Conservation (phyloP, 176 grass and related monocot species). For the Tuctoria greenei region DNA sequence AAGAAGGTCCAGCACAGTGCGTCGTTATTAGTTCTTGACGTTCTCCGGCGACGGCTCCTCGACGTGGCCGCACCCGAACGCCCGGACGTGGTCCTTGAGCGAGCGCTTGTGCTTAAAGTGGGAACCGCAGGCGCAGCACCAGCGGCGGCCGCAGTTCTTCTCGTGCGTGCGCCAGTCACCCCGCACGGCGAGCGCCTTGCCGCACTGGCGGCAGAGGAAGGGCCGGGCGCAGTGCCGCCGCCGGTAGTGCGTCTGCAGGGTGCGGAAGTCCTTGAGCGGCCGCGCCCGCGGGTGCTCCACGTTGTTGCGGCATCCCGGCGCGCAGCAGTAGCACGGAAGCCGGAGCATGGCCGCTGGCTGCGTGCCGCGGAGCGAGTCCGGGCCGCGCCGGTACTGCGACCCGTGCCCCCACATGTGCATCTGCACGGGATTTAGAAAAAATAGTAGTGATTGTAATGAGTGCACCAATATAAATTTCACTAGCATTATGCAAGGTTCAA, state of each 20-base stretch:
- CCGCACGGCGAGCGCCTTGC: slow-evolving; percentile 70
- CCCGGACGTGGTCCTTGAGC: slow-evolving; percentile 68
- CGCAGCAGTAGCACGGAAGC: no score
- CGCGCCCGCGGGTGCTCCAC: slow-evolving; percentile 59
- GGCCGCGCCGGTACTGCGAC: no score
- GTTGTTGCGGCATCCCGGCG: not conserved
- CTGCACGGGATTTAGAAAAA: no score
- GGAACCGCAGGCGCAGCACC: slow-evolving; percentile 60
- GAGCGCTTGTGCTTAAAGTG: slow-evolving; percentile 80
- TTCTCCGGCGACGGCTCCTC: not conserved
- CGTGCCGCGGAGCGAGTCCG: no score
- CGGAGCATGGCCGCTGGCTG: no score
- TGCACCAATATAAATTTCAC: no score
- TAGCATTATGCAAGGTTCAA: no score
- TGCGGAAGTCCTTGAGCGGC: slow-evolving; percentile 68
- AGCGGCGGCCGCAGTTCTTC: slow-evolving; percentile 68
- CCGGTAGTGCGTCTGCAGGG: slow-evolving; percentile 70
- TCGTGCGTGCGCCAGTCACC: slow-evolving; percentile 89
- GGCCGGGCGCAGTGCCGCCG: slow-evolving; percentile 59
- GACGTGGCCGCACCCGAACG: slow-evolving; percentile 48
- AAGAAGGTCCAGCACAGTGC: no score
- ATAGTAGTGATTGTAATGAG: no score
- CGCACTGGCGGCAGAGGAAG: slow-evolving; percentile 68
- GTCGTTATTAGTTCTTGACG: no score
- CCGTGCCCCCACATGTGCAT: no score